Conservation (phyloP, 345 rosid genomes). For the Clausena lansium region DNA sequence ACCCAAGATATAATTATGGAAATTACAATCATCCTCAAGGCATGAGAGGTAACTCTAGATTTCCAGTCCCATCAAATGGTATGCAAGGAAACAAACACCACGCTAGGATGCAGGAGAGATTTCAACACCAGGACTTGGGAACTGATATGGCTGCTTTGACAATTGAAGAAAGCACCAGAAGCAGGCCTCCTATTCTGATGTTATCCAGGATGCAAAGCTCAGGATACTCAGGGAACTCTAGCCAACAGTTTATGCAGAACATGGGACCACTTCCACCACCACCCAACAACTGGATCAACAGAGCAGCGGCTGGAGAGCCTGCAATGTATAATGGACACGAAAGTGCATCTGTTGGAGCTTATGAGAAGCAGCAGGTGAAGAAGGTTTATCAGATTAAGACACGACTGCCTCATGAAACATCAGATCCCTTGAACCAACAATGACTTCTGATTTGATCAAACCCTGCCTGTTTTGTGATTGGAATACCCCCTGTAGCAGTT, state of each 20-base stretch:
- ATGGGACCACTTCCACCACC: conserved; percentile 54
- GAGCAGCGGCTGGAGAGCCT: conserved; percentile 26
- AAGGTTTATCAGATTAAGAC: conserved; percentile 60
- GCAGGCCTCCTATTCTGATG: conserved; percentile 20
- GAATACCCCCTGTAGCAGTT: not conserved
- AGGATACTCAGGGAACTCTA: conserved; percentile 26
- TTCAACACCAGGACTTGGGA: conserved; percentile 44
- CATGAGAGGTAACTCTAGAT: conserved; percentile 37
- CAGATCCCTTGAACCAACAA: conserved; percentile 25
- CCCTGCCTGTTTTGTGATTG: not conserved
- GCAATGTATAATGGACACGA: conserved; percentile 39
- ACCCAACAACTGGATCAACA: conserved; percentile 60
- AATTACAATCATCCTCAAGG: conserved; percentile 43
- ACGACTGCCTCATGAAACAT: conserved; percentile 24
- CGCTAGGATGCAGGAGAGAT: conserved; percentile 41
- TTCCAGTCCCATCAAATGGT: conserved; percentile 39
- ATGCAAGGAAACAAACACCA: conserved; percentile 43
- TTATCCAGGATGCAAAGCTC: conserved; percentile 30
- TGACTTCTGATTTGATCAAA: conserved; percentile 4
- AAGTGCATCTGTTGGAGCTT: conserved; percentile 30
- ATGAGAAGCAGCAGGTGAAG: conserved; percentile 51
- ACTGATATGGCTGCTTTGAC: conserved; percentile 51
- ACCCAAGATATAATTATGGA: conserved; percentile 42
- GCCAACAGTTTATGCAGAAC: conserved; percentile 38
- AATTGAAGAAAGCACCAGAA: conserved; percentile 46